Evolutionary conservation across 1,139 yeast species (phyloP), one percentile per base, ranked within the genome.

Genomic region (Suhomyces bokatorum): DNA sequence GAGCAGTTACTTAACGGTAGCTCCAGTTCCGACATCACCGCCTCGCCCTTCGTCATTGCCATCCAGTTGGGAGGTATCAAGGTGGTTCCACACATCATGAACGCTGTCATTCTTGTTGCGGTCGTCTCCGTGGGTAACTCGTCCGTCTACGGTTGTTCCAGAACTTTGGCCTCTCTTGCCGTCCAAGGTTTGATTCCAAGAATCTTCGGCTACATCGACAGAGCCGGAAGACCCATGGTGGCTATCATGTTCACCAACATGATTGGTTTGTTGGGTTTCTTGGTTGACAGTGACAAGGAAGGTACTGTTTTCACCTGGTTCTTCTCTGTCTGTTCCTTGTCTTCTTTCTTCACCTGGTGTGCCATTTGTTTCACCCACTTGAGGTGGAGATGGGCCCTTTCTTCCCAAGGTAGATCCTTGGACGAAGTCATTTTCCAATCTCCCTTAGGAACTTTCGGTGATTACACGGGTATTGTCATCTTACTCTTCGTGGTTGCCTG

Each of bases 221-320:
- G 73, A 45, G 66, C 66, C 37, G 87, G 86, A 16, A 64, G 86
- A 57, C 87, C 86, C 32, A 58, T 80, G 55, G 70, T 73, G 35
- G 78, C 85, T 14, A 73, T 80, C 46, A 44, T 67, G 44, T 63
- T 79, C 45, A 77, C 83, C 38, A 67, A 77, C 41, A 52, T 70
- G 1, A 69, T 85, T 51, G 91, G 89, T 0, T 66, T 78, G 44
- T 66, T 85, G 43, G 83, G 87, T 45, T 85, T 83, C 66, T 72
- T 84, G 46, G 83, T 82, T 15, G 71, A 75, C 4, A 64, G 71
- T 44, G 64, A 69, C 28, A 72, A 80, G 37, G 74, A 82, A 54
- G 64, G 58, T 11, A 61, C 66, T 2, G 76, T 83, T 3, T 83
- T 83, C 70, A 69, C 77, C 12, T 83, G 89, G 89, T 70, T 83